Evolutionary conservation across 2,329 filamentous ascomycete genomes (phyloP), one percentile per base, ranked within the genome.

Genomic region (Monilinia laxa): DNA sequence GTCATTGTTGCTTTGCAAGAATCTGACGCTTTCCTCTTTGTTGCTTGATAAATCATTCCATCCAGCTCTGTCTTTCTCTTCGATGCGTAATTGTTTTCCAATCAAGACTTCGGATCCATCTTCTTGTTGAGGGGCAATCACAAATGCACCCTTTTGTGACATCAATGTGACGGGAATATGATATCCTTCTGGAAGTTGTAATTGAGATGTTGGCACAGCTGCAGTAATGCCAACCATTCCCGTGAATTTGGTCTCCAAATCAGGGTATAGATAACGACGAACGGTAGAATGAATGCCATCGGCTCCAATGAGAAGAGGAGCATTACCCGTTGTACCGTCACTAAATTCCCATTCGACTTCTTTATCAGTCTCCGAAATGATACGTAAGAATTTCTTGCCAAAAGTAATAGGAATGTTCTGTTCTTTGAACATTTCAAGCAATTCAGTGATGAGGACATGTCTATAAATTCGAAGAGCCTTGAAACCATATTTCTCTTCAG

Each of bases 261-360:
- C 78, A 0, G 84, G 82, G 56, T 82, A 78, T 0, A 88, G 76
- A 53, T 85, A 81, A 4, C 76, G 78, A 3, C 85, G 80, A 0
- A 87, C 82, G 0, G 76, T 78, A 0, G 84, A 87, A 72, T 87
- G 83, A 60, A 88, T 87, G 0, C 86, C 85, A 67, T 88, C 85
- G 0, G 84, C 83, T 0, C 84, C 85, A 20, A 87, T 77, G 0
- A 88, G 79, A 16, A 85, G 72, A 2, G 76, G 70, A 0, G 83
- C 81, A 0, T 70, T 73, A 1, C 71, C 76, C 0, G 72, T 76
- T 0, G 77, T 77, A 1, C 82, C 83, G 64, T 85, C 81, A 0
- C 74, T 74, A 65, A 87, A 84, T 16, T 77, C 77, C 70, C 82
- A 83, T 0, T 75, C 78, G 0, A 86, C 81, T 0, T 73, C 73